Evolutionary conservation across 768 basidiomycete genomes (phyloP).

Genomic region (Hortiboletus campestris): DNA sequence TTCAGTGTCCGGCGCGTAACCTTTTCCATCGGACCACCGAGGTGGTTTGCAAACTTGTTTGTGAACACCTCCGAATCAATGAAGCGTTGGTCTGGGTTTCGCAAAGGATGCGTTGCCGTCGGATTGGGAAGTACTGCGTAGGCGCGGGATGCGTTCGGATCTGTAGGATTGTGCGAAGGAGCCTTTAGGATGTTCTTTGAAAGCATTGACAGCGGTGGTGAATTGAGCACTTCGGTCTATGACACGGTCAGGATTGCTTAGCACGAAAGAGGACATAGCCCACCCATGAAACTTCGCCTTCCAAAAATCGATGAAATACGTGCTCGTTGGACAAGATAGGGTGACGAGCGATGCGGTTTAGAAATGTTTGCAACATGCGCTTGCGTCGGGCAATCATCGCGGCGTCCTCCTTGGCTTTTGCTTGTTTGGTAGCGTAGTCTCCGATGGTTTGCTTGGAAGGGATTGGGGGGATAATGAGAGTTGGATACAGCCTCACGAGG

Average conservation of each 20-base stretch:
- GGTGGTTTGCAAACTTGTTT: constrained; percentile 89
- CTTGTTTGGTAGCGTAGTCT: constrained; percentile 96
- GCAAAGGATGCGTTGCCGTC: constrained; percentile 83
- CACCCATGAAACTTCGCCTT: constrained; percentile 96
- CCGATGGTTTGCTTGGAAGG: constrained; percentile 94
- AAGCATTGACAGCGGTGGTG: constrained; percentile 84
- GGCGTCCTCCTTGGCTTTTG: constrained; percentile 94
- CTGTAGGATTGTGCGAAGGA: constrained; percentile 92
- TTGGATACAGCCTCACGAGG: constrained; percentile 88
- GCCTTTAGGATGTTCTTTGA: constrained; percentile 97
- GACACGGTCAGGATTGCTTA: constrained; percentile 4
- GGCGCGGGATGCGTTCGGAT: constrained; percentile 64
- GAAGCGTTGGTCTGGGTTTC: constrained; percentile 92
- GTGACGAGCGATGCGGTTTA: constrained; percentile 86
- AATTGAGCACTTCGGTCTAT: constrained; percentile 89
- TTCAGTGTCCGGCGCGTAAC: constrained; percentile 90
- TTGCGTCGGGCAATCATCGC: constrained; percentile 89
- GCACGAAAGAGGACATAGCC: constrained; percentile 22
- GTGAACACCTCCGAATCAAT: constrained; percentile 96
- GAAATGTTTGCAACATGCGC: constrained; percentile 92
- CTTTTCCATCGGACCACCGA: constrained; percentile 93
- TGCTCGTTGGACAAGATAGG: constrained; percentile 96
- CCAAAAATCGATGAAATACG: constrained; percentile 93
- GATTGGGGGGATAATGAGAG: constrained; percentile 95
- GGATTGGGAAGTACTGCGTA: constrained; percentile 89